Base-by-base conservation (phyloP, 805 yeast species). In the Blastobotrys peoriensis region DNA sequence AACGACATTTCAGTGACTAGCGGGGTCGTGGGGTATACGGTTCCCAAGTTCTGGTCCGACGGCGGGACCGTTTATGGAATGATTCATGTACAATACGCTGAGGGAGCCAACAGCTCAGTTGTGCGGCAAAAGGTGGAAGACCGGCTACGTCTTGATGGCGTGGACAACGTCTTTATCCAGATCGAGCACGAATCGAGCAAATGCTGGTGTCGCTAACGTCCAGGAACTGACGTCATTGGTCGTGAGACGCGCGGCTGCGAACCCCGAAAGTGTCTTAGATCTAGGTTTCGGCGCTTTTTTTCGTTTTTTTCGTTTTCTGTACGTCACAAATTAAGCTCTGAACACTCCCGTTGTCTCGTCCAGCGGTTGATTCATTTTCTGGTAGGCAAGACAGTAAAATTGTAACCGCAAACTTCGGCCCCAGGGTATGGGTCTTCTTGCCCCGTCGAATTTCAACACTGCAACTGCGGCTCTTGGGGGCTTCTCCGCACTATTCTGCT, bases 41-140 rank as follows among this genome's bases (percentile, higher is more conserved):
- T 87, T 0, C 97, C 98, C 6, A 74, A 95, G 55, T 89, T 91
- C 63, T 91, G 98, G 98, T 86, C 91, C 3, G 71, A 65, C 36
- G 70, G 68, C 38, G 55, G 52, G 3, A 65, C 66, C 20, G 61
- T 84, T 18, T 70, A 80, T 2, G 98, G 98, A 1, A 84, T 82
- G 53, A 71, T 91, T 10, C 98, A 93, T 59, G 73, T 91, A 8
- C 96, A 86, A 60, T 78, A 75, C 49, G 56, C 61, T 4, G 72
- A 70, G 8, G 89, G 86, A 2, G 89, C 84, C 46, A 82, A 79
- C 58, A 69, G 78, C 5, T 69, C 78, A 0, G 72, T 69, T 34
- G 75, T 85, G 22, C 75, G 81, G 51, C 74, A 73, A 47, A 74
- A 80, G 55, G 81, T 81, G 5, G 80, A 75, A 46, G 71, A 68